Evolutionary conservation across 371 early-diverging fungal species (phyloP).

Genomic region (Conidiobolus incongruus): DNA sequence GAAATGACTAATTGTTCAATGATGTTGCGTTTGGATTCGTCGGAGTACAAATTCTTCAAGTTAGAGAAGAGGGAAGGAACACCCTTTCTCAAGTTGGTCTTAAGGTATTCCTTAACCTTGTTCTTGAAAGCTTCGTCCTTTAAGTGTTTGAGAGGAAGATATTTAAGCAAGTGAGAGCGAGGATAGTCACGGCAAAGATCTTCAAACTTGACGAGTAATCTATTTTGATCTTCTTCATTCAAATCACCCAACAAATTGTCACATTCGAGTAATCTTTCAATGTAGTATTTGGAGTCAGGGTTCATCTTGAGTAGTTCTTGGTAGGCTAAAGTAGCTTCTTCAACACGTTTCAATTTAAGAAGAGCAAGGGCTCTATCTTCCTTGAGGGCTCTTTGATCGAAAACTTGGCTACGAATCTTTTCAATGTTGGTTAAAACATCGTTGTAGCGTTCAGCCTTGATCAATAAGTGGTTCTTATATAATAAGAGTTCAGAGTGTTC

Average conservation of each 20-base stretch:
- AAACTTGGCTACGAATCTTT: conserved; percentile 35
- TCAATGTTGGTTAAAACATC: conserved; percentile 53
- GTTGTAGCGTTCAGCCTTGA: conserved; percentile 53
- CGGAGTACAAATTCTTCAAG: conserved; percentile 45
- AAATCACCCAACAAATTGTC: conserved; percentile 14
- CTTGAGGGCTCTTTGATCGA: conserved; percentile 42
- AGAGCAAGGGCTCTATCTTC: conserved; percentile 26
- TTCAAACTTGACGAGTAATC: conserved; percentile 19
- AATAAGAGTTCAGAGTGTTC: conserved; percentile 57
- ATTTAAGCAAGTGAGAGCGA: conserved; percentile 53
- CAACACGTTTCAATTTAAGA: conserved; percentile 15
- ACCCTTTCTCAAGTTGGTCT: conserved; percentile 59
- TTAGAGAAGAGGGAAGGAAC: conserved; percentile 77
- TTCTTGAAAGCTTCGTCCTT: conserved; percentile 28
- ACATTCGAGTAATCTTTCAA: conserved; percentile 32
- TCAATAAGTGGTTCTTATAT: conserved; percentile 51
- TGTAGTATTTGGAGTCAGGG: conserved; percentile 50
- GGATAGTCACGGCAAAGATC: conserved; percentile 49
- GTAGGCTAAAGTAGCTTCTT: conserved; percentile 55
- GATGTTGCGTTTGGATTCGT: conserved; percentile 34
- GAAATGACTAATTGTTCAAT: conserved; percentile 9
- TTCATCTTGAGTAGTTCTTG: conserved; percentile 48
- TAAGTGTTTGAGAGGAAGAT: conserved; percentile 36
- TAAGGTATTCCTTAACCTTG: conserved; percentile 34
- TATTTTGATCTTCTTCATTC: conserved; percentile 11